Base-by-base conservation (phyloP, 148 eudicot species). In the Spergularia marina region DNA sequence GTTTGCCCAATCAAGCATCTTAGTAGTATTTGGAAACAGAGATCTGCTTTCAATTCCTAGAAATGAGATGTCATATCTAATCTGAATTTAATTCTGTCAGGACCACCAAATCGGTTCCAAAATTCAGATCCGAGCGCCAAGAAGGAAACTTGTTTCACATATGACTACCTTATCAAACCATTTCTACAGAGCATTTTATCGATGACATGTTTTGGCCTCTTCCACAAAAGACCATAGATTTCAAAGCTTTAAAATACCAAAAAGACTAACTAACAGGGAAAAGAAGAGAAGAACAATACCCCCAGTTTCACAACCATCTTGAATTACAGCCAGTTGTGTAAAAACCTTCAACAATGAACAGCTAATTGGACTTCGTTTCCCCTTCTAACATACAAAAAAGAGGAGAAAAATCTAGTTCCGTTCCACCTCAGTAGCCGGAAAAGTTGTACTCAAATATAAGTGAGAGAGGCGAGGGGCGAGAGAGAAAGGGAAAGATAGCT, bases 401-500 rank as follows among this genome's bases (percentile, higher is more conserved):
- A 44, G 63, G 34, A 59, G 30, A 59, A 59, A 30, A 2, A 0
- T 63, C 14, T 54, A n/a, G 58, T 1, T 13, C 6, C 14, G 58
- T 16, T 54, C 18, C 58, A 63, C 44, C 67, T 30, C 40, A 63
- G 44, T 12, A 63, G n/a, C n/a, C 34, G 30, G 12, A 34, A 63
- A 30, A 40, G 65, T 18, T 6, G 63, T 30, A 60, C 39, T 60
- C 65, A 4, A 60, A 60, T 47, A 47, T 21, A 39, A 68, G 55
- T 49, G 34, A 68, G 56, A 51, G 41, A 51, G 57, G 41, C 13
- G 34, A 13, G 39, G 57, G 58, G 72, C 58, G 41, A 67, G 72
- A 68, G 56, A 68, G 16, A 67, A 67, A 67, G 70, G 17, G 53
- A 12, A 44, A 64, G 70, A 25, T 67, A 67, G 70, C 70, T 67